Conservation (phyloP, 768 basidiomycete species). For the Xanthoconium stramineum region DNA sequence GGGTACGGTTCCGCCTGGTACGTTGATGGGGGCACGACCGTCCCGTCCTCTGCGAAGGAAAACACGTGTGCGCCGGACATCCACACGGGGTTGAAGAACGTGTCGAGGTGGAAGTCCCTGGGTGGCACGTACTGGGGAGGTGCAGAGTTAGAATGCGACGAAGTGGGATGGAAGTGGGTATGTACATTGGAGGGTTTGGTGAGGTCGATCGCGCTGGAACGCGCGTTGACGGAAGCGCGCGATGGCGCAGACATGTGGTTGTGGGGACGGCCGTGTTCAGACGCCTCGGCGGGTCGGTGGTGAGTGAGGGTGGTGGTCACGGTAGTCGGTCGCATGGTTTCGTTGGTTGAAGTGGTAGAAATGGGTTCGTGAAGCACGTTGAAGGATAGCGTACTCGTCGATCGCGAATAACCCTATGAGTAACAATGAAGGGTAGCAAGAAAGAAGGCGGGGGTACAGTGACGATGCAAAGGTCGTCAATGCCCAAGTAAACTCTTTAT, state of each 20-base stretch:
- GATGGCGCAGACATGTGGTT: neutral
- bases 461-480: neutral
- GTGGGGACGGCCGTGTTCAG: neutral
- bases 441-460: no score
- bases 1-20: neutral
- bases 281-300: neutral
- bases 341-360: neutral
- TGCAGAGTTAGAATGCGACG: neutral
- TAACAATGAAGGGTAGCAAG: neutral
- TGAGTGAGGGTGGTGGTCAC: neutral
- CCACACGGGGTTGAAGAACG: slow-evolving; percentile 42
- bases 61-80: slow-evolving; percentile 24
- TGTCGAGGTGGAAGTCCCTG: slow-evolving; percentile 49
- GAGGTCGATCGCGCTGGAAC: neutral
- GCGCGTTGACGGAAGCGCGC: neutral
- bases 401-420: neutral
- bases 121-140: neutral
- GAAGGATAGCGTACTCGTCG: neutral
- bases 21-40: slow-evolving; percentile 8
- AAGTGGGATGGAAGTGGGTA: neutral
- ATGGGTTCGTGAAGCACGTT: neutral
- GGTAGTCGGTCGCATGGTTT: no score
- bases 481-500: slow-evolving; percentile 4
- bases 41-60: slow-evolving; percentile 19
- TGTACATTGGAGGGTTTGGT: slow-evolving; percentile 2